Base-by-base conservation (phyloP, 116 monocot genomes). In the Iris pallida region DNA sequence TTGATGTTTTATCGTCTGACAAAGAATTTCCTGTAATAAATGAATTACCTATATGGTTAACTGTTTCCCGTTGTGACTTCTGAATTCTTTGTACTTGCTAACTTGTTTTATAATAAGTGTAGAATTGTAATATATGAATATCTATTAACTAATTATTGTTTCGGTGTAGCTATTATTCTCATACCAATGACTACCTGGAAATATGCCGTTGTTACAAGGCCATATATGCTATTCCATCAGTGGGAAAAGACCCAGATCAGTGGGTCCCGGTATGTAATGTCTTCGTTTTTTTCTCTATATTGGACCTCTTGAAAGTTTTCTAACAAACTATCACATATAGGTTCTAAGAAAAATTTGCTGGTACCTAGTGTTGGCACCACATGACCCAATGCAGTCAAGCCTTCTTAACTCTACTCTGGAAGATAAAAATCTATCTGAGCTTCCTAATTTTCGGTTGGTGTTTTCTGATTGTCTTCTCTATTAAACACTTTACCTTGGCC, bases 301-400 rank as follows among this genome's bases (percentile, higher is more conserved):
- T 8, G 19, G 19, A 20, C 58, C 61, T 63, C 53, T 68, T 52
- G 40, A 54, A n/a, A 41, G 2, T 53, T 16, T 16, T 5, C 52
- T n/a, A 67, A 30, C 41, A 53, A 42, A 53, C 7, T 53, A 49
- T 56, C n/a, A 45, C n/a, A 65, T 55, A 20, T 72, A 94, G 94
- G 83, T 94, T 46, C 81, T 94, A 10, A 85, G 94, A 71, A 94
- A 94, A 76, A 94, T 94, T 61, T 94, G 90, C 63, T 94, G 94
- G 94, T 90, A 88, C 55, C 17, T 94, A n/a, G 94, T 86, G 6
- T 68, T 94, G 72, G 55, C 94, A n/a, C 90, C 94, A 57, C 85
- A 94, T 66, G 94, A 88, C 63, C 81, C 94, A 11, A 94, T 94
- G 94, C 94, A 94, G 72, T 85, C 94, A 30, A 94, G 94, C 68